Evolutionary conservation across 129 eudicot species (phyloP), one percentile per base, ranked within the genome.

Genomic region (Ambrosia trifida): DNA sequence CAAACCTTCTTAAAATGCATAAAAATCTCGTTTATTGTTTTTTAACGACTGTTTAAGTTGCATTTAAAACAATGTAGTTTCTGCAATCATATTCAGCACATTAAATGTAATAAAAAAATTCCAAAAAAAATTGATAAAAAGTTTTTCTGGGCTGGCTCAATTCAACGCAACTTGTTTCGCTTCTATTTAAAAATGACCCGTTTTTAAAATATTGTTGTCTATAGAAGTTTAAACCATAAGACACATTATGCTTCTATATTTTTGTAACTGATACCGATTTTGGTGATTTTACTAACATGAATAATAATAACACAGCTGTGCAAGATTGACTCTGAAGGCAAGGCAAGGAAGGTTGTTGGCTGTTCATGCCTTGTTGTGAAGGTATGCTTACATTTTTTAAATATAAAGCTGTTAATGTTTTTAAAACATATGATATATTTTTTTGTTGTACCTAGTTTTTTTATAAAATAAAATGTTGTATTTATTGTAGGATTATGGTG

Each of bases 261-360:
- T 18, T 16, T 14, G n/a, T 16, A 17, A 13, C 10, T n/a, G n/a
- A n/a, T n/a, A n/a, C 9, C 8, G 61, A n/a, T 30, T 59, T 35
- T 36, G 11, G 16, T 32, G 56, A 45, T 43, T 28, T 49, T 3
- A 75, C 33, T 50, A 14, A 31, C 68, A 36, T 7, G 35, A 19
- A 13, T 6, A 10, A 6, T 40, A 7, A 24, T 1, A 11, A 12
- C 73, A 65, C 85, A 94, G 99, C 76, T 94, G 79, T 94, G 99
- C 95, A 94, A 94, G 90, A 89, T 94, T 24, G 99, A 94, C 61
- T 82, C 99, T 2, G 99, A 94, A 78, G 99, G 99, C 13, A 94
- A 94, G 36, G 99, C 99, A 9, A 83, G 99, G 53, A 94, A 94
- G 79, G 97, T 94, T 51, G 96, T 90, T 3, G 99, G 99, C 12